A percentile compares a stretch with the other conserved stretches of the same genome.
Evolutionary conservation across 495 filamentous ascomycete genomes (phyloP).

Genomic region (Xylaria acuta): DNA sequence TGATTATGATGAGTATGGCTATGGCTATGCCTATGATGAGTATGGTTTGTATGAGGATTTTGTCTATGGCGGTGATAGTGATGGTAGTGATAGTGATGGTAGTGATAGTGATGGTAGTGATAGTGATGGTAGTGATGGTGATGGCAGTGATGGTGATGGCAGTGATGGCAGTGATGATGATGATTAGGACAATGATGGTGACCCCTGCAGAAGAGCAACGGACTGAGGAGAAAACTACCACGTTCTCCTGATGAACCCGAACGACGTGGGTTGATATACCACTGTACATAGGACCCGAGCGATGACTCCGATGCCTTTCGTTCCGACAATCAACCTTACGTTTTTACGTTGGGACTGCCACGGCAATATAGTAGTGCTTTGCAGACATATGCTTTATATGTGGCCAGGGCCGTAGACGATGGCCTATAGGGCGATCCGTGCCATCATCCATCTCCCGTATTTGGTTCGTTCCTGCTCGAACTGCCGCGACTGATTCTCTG

Average conservation of each 20-base stretch:
- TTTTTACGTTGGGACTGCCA: background rate
- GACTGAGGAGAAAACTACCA: background rate
- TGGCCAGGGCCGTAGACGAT: too few relatives aligned
- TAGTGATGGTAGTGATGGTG: background rate
- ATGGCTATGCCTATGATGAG: too few relatives aligned
- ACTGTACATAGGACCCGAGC: background rate
- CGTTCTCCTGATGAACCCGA: background rate
- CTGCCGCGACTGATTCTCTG: too few relatives aligned
- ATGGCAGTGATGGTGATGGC: background rate
- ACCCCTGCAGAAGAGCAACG: background rate
- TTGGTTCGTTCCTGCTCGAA: too few relatives aligned
- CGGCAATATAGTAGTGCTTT: background rate
- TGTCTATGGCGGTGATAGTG: too few relatives aligned
- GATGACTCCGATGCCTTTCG: background rate
- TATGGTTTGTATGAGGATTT: too few relatives aligned
- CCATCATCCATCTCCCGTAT: too few relatives aligned
- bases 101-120: background rate
- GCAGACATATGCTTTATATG: too few relatives aligned
- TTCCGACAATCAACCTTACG: background rate
- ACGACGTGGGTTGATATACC: background rate
- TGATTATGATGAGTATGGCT: background rate
- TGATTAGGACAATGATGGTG: background rate
- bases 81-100: too few relatives aligned
- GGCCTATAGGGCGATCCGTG: too few relatives aligned
- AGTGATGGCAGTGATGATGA: background rate